phyloP scores from a whole-genome alignment of 177 flowering plant species.

The Vitis hybrid region DNA sequence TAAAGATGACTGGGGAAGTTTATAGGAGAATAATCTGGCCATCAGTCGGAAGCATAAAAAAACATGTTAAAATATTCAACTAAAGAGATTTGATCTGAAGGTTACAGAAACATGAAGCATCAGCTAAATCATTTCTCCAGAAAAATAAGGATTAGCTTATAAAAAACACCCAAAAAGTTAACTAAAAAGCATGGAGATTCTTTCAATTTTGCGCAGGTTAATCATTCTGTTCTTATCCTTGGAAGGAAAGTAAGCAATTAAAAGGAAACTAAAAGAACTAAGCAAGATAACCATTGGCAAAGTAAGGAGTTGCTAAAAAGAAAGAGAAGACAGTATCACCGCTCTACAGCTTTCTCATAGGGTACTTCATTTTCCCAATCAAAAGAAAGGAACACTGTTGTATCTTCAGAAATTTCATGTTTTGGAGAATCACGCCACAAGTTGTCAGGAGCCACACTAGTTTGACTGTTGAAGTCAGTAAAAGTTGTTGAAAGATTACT shows the following conservation, averaged over 20 bases:
- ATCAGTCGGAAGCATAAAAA: too few species aligned
- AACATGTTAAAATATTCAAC: too few species aligned
- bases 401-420: constrained; percentile 45
- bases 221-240: too few species aligned
- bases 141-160: too few species aligned
- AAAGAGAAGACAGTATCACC: constrained; percentile 35
- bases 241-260: background rate
- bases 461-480: constrained; percentile 35
- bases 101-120: too few species aligned
- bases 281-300: background rate
- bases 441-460: constrained; percentile 28
- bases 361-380: constrained; percentile 97
- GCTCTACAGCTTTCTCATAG: constrained; percentile 87
- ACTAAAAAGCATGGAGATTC: too few species aligned
- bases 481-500: constrained; percentile 33
- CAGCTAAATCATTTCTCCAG: too few species aligned
- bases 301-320: background rate
- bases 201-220: too few species aligned
- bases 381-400: constrained; percentile 65
- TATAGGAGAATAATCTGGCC: too few species aligned
- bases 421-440: constrained; percentile 38
- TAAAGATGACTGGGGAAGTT: too few species aligned
- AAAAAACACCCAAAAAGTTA: too few species aligned
- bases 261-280: background rate
- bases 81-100: too few species aligned